Percentiles rank a stretch among this genome's conserved stretches.
These are phyloP conservation scores for Salinomyces thailandicus DNA, from an alignment of 2,329 filamentous ascomycete genomes.

Conservation along the genomic window DNA sequence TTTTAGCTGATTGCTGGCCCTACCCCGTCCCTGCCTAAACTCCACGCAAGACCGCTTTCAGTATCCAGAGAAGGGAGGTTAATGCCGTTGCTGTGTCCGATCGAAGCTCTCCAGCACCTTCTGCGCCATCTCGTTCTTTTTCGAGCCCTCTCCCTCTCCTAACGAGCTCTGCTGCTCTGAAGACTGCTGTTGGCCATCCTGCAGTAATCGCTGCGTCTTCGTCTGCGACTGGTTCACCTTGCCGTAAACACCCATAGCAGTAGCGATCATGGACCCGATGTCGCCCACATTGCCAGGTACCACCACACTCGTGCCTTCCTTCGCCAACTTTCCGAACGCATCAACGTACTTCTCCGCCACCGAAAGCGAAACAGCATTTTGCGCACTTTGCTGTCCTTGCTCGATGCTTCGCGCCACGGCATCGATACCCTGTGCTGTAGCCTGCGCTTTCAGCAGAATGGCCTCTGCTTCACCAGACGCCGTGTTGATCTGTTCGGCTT, in stretches of 20 bases:
- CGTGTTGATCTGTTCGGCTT: constrained; percentile 84
- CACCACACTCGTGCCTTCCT: constrained; percentile 89
- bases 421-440: constrained; percentile 81
- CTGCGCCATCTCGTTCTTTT: constrained; percentile 25
- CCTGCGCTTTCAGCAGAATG: constrained; percentile 72
- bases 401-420: constrained; percentile 66
- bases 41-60: constrained; percentile 1
- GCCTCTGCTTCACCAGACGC: constrained; percentile 90
- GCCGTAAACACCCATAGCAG: constrained; percentile 87
- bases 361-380: constrained; percentile 72
- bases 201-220: constrained; percentile 36
- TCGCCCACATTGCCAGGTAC: constrained; percentile 96
- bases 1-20: too few relatives aligned
- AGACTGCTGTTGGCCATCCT: constrained; percentile 4
- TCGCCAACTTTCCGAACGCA: constrained; percentile 82
- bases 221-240: constrained; percentile 74
- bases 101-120: constrained; percentile 33
- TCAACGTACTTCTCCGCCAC: constrained; percentile 98
- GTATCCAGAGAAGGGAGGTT: constrained; percentile 6
- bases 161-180: constrained; percentile 2
- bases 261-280: constrained; percentile 93
- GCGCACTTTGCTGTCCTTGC: constrained; percentile 62
- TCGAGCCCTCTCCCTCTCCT: constrained; percentile 6
- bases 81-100: constrained; percentile 26
- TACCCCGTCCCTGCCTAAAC: too few relatives aligned